These are phyloP conservation scores for Eucalyptus viminalis DNA, from an alignment of 345 rosid species.

Conservation along the genomic window DNA sequence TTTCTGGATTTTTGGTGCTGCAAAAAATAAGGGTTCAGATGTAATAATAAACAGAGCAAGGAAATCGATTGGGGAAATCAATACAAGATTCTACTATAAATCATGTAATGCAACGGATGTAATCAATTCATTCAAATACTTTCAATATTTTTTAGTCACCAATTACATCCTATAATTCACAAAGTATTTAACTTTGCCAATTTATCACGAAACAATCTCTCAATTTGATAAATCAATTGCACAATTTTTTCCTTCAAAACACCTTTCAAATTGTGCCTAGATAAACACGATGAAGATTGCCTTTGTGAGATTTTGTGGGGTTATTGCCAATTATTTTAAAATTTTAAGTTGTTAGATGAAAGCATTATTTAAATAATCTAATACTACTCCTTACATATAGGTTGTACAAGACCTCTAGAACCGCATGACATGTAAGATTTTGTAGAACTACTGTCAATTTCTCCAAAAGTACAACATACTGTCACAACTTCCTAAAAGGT, in stretches of 20 bases:
- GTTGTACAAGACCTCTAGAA: background rate
- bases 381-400: background rate
- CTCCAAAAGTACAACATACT: background rate
- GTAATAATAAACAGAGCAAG: background rate
- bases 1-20: background rate
- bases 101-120: background rate
- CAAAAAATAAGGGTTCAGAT: background rate
- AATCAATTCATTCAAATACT: background rate
- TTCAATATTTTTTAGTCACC: background rate
- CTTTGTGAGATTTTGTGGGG: background rate
- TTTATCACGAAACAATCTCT: background rate
- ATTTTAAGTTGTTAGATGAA: too few species aligned
- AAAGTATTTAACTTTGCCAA: background rate
- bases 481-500: background rate
- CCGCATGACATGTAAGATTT: fast-evolving
- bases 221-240: background rate
- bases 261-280: background rate
- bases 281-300: background rate
- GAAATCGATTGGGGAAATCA: background rate
- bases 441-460: too few species aligned
- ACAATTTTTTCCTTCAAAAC: background rate
- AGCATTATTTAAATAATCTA: background rate
- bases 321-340: background rate
- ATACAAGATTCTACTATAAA: background rate
- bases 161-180: background rate